Conservation (phyloP, 164 flowering plant genomes). For the Malania oleifera region DNA sequence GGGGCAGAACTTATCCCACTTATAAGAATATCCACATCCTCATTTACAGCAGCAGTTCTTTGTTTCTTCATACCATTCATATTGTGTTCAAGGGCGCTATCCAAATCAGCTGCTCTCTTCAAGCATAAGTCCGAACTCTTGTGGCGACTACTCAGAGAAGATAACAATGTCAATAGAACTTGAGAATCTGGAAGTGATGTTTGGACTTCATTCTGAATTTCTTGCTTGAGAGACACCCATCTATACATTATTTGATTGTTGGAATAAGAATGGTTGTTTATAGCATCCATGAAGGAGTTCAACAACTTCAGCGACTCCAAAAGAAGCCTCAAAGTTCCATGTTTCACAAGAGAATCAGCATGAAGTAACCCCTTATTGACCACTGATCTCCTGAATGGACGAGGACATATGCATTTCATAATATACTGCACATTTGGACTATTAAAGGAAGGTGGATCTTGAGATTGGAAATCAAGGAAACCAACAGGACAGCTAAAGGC, state of each 20-base stretch:
- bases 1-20: slow-evolving; percentile 39
- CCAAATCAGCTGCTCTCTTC: slow-evolving; percentile 47
- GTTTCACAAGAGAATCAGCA: slow-evolving; percentile 56
- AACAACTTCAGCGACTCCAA: slow-evolving; percentile 66
- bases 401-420: slow-evolving; percentile 65
- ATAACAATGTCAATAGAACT: slow-evolving; percentile 63
- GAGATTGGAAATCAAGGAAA: slow-evolving; percentile 24
- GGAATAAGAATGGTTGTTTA: slow-evolving; percentile 22
- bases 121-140: slow-evolving; percentile 18
- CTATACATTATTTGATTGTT: slow-evolving; percentile 15
- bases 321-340: slow-evolving; percentile 75
- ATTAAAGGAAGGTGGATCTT: slow-evolving; percentile 32
- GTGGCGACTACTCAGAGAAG: slow-evolving; percentile 33
- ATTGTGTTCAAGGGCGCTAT: slow-evolving; percentile 14
- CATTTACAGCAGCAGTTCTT: slow-evolving; percentile 27
- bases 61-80: slow-evolving; percentile 34
- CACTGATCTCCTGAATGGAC: slow-evolving; percentile 54
- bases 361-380: slow-evolving; percentile 88
- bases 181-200: slow-evolving; percentile 76
- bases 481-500: slow-evolving; percentile 29
- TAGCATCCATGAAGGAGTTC: slow-evolving; percentile 39
- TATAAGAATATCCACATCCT: slow-evolving; percentile 62
- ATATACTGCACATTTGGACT: slow-evolving; percentile 48
- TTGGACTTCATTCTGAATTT: slow-evolving; percentile 57
- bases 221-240: slow-evolving; percentile 52